These are phyloP conservation scores for Trifolium repens DNA, from an alignment of 306 rosid species.

Conservation along the genomic window DNA sequence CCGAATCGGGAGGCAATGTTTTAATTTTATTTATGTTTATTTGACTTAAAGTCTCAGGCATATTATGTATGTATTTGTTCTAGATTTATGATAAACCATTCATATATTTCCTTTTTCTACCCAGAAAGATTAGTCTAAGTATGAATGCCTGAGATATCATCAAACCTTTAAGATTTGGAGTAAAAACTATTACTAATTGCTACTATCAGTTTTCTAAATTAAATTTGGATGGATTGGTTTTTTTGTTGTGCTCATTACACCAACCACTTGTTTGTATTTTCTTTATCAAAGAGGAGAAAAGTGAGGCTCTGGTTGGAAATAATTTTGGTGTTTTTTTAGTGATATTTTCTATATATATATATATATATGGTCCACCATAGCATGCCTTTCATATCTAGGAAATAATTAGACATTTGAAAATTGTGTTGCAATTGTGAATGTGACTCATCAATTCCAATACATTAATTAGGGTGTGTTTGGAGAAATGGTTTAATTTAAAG, in stretches of 20 bases:
- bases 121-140: constrained; percentile 34
- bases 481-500: background rate
- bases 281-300: background rate
- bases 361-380: background rate
- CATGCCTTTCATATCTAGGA: background rate
- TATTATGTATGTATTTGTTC: constrained; percentile 42
- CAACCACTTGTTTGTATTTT: background rate
- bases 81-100: constrained; percentile 43
- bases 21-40: constrained; percentile 19
- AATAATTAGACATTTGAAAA: background rate
- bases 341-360: background rate
- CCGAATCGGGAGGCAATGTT: constrained; percentile 41
- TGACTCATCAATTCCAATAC: background rate
- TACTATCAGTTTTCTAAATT: constrained; percentile 20
- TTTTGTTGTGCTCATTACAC: constrained; percentile 8
- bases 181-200: constrained; percentile 1
- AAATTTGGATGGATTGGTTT: background rate
- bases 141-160: constrained; percentile 41
- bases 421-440: background rate
- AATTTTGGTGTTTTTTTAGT: background rate
- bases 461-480: background rate
- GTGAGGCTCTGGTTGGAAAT: background rate
- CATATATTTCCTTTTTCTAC: constrained; percentile 33
- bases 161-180: constrained; percentile 32
- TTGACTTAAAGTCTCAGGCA: constrained; percentile 42